Percentiles rank a stretch among this genome's conserved stretches.
These are phyloP conservation scores for Pythium scleroteichum DNA, from an alignment of 352 stramenopile genomes.

Conservation along the genomic window DNA sequence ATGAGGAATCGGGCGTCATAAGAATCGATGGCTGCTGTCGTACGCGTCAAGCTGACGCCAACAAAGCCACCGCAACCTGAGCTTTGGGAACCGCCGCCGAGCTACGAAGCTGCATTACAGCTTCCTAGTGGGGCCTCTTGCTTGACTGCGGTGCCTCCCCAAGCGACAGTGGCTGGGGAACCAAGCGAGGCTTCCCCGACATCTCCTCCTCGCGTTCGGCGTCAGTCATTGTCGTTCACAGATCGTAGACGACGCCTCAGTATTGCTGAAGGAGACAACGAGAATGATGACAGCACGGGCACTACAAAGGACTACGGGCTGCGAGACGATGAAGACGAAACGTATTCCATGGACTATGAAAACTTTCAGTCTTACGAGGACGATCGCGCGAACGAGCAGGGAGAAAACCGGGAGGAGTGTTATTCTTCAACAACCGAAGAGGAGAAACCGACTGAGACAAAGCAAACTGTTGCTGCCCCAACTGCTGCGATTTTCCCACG, in stretches of 20 bases:
- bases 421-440: too few relatives aligned
- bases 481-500: neutral
- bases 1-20: constrained; percentile 3
- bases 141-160: too few relatives aligned
- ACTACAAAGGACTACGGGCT: neutral
- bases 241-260: constrained; percentile 19
- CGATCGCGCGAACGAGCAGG: neutral
- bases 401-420: neutral
- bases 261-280: constrained; percentile 8
- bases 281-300: constrained; percentile 13
- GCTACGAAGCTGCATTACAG: constrained; percentile 16
- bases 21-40: neutral
- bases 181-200: too few relatives aligned
- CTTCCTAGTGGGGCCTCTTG: neutral
- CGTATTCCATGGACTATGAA: constrained; percentile 38
- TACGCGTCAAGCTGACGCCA: constrained; percentile 2
- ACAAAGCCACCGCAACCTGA: neutral
- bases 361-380: constrained; percentile 44
- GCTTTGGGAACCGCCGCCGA: constrained; percentile 8
- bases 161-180: too few relatives aligned
- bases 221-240: constrained; percentile 7
- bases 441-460: too few relatives aligned
- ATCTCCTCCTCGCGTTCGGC: neutral
- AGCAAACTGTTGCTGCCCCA: too few relatives aligned
- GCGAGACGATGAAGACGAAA: constrained; percentile 18